Percentiles rank a stretch among this genome's conserved stretches.
Evolutionary conservation across 371 early-diverging fungal genomes (phyloP).

Genomic region (Haplosporangium sp.): DNA sequence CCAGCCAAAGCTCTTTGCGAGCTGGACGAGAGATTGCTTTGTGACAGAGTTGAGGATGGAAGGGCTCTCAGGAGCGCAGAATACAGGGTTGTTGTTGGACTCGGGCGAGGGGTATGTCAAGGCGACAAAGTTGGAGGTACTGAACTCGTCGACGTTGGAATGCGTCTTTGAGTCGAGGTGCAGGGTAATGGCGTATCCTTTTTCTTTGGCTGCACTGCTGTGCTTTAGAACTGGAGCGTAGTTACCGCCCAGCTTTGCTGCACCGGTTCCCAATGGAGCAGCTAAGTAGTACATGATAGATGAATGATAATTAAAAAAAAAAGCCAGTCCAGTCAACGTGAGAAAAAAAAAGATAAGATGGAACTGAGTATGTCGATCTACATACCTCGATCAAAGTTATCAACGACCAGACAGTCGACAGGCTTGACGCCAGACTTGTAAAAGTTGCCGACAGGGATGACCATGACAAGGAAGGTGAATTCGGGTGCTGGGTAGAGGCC

Average conservation of each 20-base stretch:
- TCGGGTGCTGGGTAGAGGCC: slow-evolving; percentile 77
- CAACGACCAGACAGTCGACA: slow-evolving; percentile 75
- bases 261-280: slow-evolving; percentile 72
- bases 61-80: slow-evolving; percentile 77
- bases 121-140: slow-evolving; percentile 86
- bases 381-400: slow-evolving; percentile 77
- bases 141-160: slow-evolving; percentile 82
- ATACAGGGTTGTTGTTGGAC: slow-evolving; percentile 64
- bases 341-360: too few species aligned
- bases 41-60: slow-evolving; percentile 81
- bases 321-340: neutral
- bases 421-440: slow-evolving; percentile 78
- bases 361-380: too few species aligned
- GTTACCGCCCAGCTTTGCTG: slow-evolving; percentile 82
- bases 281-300: slow-evolving; percentile 41
- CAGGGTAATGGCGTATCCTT: slow-evolving; percentile 77
- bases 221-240: slow-evolving; percentile 76
- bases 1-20: slow-evolving; percentile 78
- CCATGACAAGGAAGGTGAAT: slow-evolving; percentile 78
- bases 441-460: slow-evolving; percentile 77
- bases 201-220: slow-evolving; percentile 68
- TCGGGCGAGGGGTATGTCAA: slow-evolving; percentile 62
- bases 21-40: slow-evolving; percentile 73
- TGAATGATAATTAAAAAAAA: neutral
- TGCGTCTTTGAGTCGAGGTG: slow-evolving; percentile 79